Evolutionary conservation across 108 stramenopile species (phyloP), one percentile per base, ranked within the genome.

Genomic region (Nitzschia sp.): DNA sequence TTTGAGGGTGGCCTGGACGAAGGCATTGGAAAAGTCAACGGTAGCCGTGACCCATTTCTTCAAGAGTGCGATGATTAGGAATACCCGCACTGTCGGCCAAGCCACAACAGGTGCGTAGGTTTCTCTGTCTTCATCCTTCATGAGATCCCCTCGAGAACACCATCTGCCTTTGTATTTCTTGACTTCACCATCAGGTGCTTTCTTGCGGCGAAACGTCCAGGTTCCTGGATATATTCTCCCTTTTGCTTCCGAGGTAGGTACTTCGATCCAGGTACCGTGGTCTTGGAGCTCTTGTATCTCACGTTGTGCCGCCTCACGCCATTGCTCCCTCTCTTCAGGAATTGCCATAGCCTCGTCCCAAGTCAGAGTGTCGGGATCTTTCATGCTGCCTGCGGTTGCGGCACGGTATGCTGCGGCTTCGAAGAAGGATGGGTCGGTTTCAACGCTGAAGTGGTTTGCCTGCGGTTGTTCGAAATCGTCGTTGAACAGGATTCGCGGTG

Each of bases 131-230:
- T n/a, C n/a, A n/a, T n/a, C n/a, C n/a, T n/a, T n/a, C n/a, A n/a
- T n/a, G n/a, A n/a, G n/a, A n/a, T n/a, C n/a, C n/a, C n/a, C n/a
- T n/a, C n/a, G n/a, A n/a, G 29, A 42, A 58, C 80, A 81, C 26
- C 65, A 81, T 8, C 77, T 9, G 15, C 78, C 82, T 46, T 86
- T 86, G 35, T 75, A 70, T 58, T 83, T 83, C 48, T 71, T 78
- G 15, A 79, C 31, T 19, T 29, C 28, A 15, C 85, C 78, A 70
- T 80, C 76, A 15, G 82, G 85, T 21, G 49, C 66, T 0, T 77
- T 55, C 42, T 86, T 86, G 59, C 66, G n/a, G 11, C 69, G 71
- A 49, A 82, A 85, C 1, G 70, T 69, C 77, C 80, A 82, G 5
- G 71, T 76, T 8, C 73, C 62, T 2, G 59, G 82, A 80, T 8